phyloP scores from a whole-genome alignment of 2,329 filamentous ascomycete species.

The Aspergillus sp. region DNA sequence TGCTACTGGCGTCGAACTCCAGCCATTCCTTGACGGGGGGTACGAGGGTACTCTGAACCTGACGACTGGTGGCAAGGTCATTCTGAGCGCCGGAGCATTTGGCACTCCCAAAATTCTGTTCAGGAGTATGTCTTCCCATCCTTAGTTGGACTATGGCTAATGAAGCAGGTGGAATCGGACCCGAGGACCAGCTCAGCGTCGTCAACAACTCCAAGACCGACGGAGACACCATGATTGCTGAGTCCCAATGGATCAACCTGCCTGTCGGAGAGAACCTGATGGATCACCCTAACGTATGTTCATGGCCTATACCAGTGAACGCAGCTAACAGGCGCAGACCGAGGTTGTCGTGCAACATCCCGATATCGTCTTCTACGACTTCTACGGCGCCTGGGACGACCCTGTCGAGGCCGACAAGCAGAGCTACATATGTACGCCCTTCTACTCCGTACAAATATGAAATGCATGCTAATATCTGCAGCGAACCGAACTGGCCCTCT shows the following conservation, averaged over 20 bases:
- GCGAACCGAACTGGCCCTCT: conserved; percentile 13
- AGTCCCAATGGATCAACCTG: conserved; percentile 51
- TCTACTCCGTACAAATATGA: background rate
- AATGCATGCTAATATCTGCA: background rate
- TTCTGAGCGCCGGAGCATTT: conserved; percentile 68
- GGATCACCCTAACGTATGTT: conserved; percentile 37
- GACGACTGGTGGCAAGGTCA: conserved; percentile 64
- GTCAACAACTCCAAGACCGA: conserved; percentile 41
- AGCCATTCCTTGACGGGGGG: conserved; percentile 17
- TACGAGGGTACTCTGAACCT: conserved; percentile 56
- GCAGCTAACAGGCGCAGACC: conserved; percentile 13
- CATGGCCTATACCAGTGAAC: background rate
- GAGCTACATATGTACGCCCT: conserved; percentile 12
- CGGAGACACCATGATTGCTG: conserved; percentile 40
- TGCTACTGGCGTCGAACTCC: conserved; percentile 53
- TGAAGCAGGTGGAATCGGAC: conserved; percentile 58
- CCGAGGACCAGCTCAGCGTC: conserved; percentile 47
- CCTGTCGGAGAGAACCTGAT: conserved; percentile 53
- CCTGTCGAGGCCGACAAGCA: conserved; percentile 13
- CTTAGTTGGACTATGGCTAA: too few relatives aligned
- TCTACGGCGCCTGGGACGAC: conserved; percentile 16
- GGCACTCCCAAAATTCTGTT: conserved; percentile 69
- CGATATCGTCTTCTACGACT: conserved; percentile 25
- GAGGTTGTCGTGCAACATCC: conserved; percentile 16
- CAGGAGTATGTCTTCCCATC: conserved; percentile 34